Base-by-base conservation (phyloP, 495 filamentous ascomycete species). In the Paragyromitra xinjiangensis region DNA sequence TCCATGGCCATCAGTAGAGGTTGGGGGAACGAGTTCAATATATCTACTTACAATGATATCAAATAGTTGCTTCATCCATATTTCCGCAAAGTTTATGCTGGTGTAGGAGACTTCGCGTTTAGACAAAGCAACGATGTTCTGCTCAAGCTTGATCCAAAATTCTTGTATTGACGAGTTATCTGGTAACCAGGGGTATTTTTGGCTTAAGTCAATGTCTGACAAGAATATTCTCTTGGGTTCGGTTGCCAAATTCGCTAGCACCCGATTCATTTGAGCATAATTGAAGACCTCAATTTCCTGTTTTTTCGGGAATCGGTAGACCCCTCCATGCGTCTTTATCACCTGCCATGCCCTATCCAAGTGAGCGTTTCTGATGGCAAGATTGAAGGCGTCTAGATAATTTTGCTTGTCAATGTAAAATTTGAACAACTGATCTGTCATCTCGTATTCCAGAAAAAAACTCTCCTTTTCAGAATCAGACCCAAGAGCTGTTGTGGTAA, bases 51-150 rank as follows among this genome's bases (percentile, higher is more conserved):
- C 73, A 2, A 70, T 50, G 11, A 68, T 67, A 66, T 74, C 63
- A 67, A 74, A 74, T 26, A 74, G 16, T 37, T 74, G 71, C 3
- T 68, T 74, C 71, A 67, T 74, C 71, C 71, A 74, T 74, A 0
- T 24, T 5, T 37, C 11, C 1, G 51, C 5, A 50, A 74, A 74
- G 7, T 1, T 39, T n/a, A 74, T 59, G 8, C 2, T 42, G 8
- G 51, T 24, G 42, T 74, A 68, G 16, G 71, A 68, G 14, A 59
- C 26, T 26, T 39, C 9, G 29, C 40, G 48, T 7, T 6, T 19
- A 40, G 29, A n/a, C 1, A 74, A 48, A 19, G 26, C 53, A 48
- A 40, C 22, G 2, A 61, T 12, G 12, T 6, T 56, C 19, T 40
- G 16, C 42, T 24, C n/a, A 11, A 75, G 71, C 24, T 29, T 11